Conservation (phyloP, 2,329 filamentous ascomycete genomes). For the Dryadomyces sulphureus region DNA sequence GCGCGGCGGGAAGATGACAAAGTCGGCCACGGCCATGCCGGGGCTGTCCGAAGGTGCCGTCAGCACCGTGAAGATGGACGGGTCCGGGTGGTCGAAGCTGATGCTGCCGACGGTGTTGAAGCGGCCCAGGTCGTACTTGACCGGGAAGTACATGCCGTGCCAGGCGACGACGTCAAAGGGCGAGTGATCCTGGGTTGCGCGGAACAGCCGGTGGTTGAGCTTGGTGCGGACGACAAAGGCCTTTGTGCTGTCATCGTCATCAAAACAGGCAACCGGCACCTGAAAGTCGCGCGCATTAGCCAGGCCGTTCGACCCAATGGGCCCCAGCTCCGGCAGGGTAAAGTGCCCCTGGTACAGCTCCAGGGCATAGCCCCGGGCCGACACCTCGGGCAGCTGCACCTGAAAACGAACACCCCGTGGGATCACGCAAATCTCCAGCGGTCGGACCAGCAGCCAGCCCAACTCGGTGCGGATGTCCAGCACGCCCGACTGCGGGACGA, state of each 20-base stretch:
- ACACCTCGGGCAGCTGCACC: conserved; percentile 41
- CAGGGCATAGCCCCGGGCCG: conserved; percentile 57
- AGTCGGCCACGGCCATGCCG: conserved; percentile 53
- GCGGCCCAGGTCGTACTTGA: conserved; percentile 67
- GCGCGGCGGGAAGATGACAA: conserved; percentile 57
- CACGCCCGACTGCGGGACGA: conserved; percentile 60
- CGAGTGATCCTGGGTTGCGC: conserved; percentile 47
- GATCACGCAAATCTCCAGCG: conserved; percentile 64
- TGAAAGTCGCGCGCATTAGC: conserved; percentile 66
- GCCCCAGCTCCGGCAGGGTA: conserved; percentile 54
- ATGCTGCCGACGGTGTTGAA: conserved; percentile 63
- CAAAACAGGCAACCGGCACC: conserved; percentile 53
- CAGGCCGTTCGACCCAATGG: conserved; percentile 60
- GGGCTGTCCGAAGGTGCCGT: conserved; percentile 45
- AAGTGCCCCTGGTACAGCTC: conserved; percentile 64
- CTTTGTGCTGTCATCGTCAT: conserved; percentile 39
- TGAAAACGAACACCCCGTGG: conserved; percentile 62
- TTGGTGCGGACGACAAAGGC: conserved; percentile 42
- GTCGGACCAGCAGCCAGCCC: conserved; percentile 58
- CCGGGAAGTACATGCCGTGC: conserved; percentile 69
- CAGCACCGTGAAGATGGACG: conserved; percentile 61
- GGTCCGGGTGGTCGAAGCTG: conserved; percentile 65
- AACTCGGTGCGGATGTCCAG: conserved; percentile 68
- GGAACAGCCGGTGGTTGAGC: conserved; percentile 53
- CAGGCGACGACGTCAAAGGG: conserved; percentile 70